Base-by-base conservation (phyloP, 1,284 basidiomycete genomes). In the Phylloboletellus chloephorus region DNA sequence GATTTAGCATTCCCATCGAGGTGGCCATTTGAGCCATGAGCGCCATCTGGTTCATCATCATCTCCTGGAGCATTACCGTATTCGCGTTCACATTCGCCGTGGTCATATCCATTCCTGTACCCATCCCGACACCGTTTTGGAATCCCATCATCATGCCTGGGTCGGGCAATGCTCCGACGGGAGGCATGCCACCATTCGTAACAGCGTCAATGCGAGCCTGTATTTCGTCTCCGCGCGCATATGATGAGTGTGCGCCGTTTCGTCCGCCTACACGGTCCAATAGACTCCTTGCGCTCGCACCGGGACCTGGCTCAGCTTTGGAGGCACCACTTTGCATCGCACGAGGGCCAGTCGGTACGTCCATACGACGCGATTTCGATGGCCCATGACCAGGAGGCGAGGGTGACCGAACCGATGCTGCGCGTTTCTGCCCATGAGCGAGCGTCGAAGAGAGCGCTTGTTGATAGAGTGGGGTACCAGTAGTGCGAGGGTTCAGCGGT, bases 11-110 rank as follows among this genome's bases (percentile, higher is more conserved):
- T 15, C 82, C 85, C 72, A 86, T 79, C 12, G 74, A 76, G 19
- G 78, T 72, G 17, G 82, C 80, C 74, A 88, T 82, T 61, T 88
- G 86, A 24, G 82, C 78, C 84, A 88, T 88, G 52, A 88, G 69
- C 31, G 84, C 82, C 83, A 88, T 87, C 58, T 88, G 83, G 61
- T 74, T 84, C 78, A 86, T 81, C 78, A 88, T 81, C 72, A 88
- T 81, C 63, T 88, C 86, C 63, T 88, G 85, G 44, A 88, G 57
- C 67, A 84, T 67, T 51, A 88, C 53, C 31, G 82, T 81, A 52
- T 82, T 86, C 34, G 73, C 43, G 28, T 49, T 62, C 19, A 48
- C 51, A 31, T 51, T 59, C 12, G 76, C 72, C 12, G 73, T 67
- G 40, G 67, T 69, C 71, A 83, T 79, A 46, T 80, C 79, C 75